Percentiles rank a stretch among this genome's conserved stretches.
Evolutionary conservation across 306 rosid genomes (phyloP).

Genomic region (Acacia confusa): DNA sequence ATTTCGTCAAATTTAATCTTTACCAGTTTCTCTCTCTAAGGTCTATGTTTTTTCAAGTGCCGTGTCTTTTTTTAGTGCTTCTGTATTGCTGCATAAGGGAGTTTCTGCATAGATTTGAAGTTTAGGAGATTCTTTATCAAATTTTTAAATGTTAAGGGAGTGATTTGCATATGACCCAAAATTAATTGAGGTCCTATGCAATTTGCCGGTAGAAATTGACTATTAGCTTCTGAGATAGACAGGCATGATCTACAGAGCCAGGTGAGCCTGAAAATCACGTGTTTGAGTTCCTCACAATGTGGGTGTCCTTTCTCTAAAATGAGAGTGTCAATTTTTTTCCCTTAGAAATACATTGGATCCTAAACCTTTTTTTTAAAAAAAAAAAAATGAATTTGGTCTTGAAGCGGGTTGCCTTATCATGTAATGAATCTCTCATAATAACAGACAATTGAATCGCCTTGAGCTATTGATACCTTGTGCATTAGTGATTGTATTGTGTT

Average conservation of each 20-base stretch:
- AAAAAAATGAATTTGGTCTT: not conserved
- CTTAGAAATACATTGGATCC: not conserved
- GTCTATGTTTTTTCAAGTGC: conserved; percentile 23
- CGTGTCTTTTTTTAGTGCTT: not conserved
- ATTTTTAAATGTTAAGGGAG: not conserved
- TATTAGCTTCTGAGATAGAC: not conserved
- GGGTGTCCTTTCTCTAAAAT: not conserved
- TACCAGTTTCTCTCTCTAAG: conserved; percentile 33
- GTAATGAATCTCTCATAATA: not conserved
- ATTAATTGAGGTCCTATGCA: not conserved
- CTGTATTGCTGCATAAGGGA: not conserved
- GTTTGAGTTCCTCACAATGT: not conserved
- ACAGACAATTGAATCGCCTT: conserved; percentile 3
- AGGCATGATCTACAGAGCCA: not conserved
- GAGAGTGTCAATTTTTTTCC: not conserved
- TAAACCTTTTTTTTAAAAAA: not conserved
- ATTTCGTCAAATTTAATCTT: conserved; percentile 48
- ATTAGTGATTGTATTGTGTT: not conserved
- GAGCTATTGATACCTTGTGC: conserved; percentile 15
- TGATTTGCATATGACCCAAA: not conserved
- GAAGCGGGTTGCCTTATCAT: not conserved
- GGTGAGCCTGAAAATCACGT: not conserved
- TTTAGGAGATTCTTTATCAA: not conserved
- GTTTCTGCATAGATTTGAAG: not conserved
- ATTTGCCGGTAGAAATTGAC: not conserved